Base-by-base conservation (phyloP, 192 early-diverging fungal genomes). In the Coemansia sp. region DNA sequence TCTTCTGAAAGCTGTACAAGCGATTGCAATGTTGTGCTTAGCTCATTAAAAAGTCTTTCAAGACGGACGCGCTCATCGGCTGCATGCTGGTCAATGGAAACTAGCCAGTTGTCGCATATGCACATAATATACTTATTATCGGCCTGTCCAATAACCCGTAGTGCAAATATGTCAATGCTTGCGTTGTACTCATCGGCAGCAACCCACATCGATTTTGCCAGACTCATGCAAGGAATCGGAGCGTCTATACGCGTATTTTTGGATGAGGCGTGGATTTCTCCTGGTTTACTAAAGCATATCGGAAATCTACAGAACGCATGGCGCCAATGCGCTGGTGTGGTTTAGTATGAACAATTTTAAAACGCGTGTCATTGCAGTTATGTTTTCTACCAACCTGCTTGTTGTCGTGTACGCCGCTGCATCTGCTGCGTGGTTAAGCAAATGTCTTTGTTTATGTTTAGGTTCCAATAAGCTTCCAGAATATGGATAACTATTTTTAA, bases 41-140 rank as follows among this genome's bases (percentile, higher is more conserved):
- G 56, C 2, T 47, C 24, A 15, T 63, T 25, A 50, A 76, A 82
- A 29, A 35, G 35, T 0, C 21, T 45, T 32, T 82, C 80, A 25
- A 82, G 60, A 5, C 72, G 65, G 35, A 75, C 59, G 8, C 80
- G 68, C 71, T 82, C 80, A 56, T 82, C 80, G 2, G 80, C 80
- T 2, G 80, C 80, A 48, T 82, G 80, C 69, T 82, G 80, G 57
- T 82, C 80, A 41, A 82, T 69, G 1, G 72, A 75, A 38, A 74
- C 58, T 19, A 82, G 58, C 72, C 66, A 69, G 22, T 41, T 47
- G 52, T 23, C 50, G 4, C 15, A 27, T 41, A 55, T 47, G 63
- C 78, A 81, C 62, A 81, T 59, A 8, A 81, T 81, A 11, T 63
- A 81, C 53, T 81, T 81, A 21, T 55, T 11, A 39, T 81, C 78